Base-by-base conservation (phyloP, 176 grass and related monocot genomes). In the Oryza brachyantha region DNA sequence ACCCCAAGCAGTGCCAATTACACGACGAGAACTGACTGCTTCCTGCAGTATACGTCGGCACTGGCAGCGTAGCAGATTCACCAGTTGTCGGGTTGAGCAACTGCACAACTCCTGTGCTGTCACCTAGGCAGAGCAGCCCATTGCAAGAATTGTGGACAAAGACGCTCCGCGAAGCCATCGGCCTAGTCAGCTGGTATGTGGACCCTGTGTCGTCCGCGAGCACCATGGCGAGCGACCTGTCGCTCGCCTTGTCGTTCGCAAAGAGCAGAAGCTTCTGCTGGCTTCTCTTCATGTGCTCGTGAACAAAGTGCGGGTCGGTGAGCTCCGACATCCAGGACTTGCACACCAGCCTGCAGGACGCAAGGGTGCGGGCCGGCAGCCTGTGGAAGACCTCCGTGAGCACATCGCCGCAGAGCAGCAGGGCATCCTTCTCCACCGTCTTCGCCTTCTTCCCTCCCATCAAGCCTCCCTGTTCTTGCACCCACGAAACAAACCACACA, bases 81-180 rank as follows among this genome's bases (percentile, higher is more conserved):
- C 87, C 72, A 0, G 87, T 89, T 2, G 72, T 89, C 13, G 73
- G 87, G 82, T 89, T 89, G 38, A 89, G 72, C 46, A 89, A 17
- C 72, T 89, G 82, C 66, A 89, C 87, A 0, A 66, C 46, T 3
- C 87, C 87, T 16, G 59, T 35, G 8, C 59, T 89, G 60, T 85
- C 87, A 31, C 87, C 87, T 0, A 89, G 72, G 78, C 87, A 89
- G 13, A 89, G 72, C 73, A 89, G 48, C 2, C 87, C 87, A 10
- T 85, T 89, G 82, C 87, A 89, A 8, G 87, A 85, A 42, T 85
- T 89, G 87, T 89, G 87, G 78, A 89, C 87, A 10, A 89, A 89
- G 3, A 81, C 24, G 46, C 25, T 72, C 19, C 72, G 66, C 13
- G 82, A 72, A 24, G 78, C 72, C 25, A 29, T 37, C 10, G 82